Evolutionary conservation across 2,329 filamentous ascomycete genomes (phyloP).

Genomic region (Trichoderma sp.): DNA sequence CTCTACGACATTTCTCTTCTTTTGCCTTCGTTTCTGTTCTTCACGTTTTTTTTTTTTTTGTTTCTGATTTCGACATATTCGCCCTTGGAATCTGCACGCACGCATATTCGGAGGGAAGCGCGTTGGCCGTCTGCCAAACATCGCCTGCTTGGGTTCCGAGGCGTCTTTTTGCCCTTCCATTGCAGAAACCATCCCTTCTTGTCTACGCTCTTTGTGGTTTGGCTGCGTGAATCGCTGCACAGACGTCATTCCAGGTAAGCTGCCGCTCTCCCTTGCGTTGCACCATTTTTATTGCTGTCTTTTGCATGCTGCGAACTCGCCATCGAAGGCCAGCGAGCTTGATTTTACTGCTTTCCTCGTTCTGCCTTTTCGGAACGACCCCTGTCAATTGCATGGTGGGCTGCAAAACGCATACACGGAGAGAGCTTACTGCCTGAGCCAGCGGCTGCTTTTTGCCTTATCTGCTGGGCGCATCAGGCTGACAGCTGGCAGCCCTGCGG

Average conservation of each 20-base stretch:
- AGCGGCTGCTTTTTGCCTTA: not conserved
- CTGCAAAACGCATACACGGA: not conserved
- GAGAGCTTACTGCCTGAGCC: not conserved
- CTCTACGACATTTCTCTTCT: not conserved
- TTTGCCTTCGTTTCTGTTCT: not conserved
- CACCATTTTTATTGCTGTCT: not conserved
- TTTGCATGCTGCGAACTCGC: not conserved
- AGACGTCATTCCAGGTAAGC: conserved; percentile 17
- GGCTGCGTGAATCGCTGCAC: not conserved
- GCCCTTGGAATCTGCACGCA: not conserved
- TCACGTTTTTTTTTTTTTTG: not conserved
- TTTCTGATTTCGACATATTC: not conserved
- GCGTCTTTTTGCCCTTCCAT: not conserved
- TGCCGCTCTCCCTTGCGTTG: not conserved
- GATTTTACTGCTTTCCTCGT: not conserved
- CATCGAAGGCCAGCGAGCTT: not conserved
- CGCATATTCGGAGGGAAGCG: not conserved
- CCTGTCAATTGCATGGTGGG: not conserved
- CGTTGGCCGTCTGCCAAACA: not conserved
- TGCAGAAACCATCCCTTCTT: not conserved
- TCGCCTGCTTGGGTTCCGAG: not conserved
- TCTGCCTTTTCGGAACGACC: not conserved
- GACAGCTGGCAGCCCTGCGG: conserved; percentile 6
- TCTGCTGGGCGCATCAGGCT: conserved; percentile 20
- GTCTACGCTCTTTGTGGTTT: not conserved